A percentile compares a stretch with the other conserved stretches of the same genome.
Conservation (phyloP, 2,329 filamentous ascomycete species). For the Trichoderma brevicompactum region DNA sequence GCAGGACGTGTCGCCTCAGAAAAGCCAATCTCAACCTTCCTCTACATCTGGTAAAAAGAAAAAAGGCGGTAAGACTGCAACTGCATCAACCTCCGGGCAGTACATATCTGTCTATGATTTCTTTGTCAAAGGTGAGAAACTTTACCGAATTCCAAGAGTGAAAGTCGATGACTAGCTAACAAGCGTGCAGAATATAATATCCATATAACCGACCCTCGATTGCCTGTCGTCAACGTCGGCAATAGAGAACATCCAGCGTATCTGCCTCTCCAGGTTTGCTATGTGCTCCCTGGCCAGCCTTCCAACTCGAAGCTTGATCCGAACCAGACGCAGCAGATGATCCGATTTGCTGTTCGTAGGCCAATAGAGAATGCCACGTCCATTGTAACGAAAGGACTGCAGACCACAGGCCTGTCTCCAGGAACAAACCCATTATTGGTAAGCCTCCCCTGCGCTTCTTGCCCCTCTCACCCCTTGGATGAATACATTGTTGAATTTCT, state of each 20-base stretch:
- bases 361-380: slow-evolving; percentile 60
- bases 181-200: slow-evolving; percentile 42
- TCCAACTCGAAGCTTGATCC: slow-evolving; percentile 55
- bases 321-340: slow-evolving; percentile 61
- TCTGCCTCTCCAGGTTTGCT: slow-evolving; percentile 62
- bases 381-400: slow-evolving; percentile 56
- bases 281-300: slow-evolving; percentile 59
- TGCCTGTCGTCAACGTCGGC: slow-evolving; percentile 66
- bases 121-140: slow-evolving; percentile 48
- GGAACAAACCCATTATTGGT: slow-evolving; percentile 46
- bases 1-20: slow-evolving; percentile 37
- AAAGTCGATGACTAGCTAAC: background rate
- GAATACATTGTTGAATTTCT: too few species aligned
- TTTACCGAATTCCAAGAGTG: slow-evolving; percentile 4
- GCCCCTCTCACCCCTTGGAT: background rate
- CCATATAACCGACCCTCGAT: slow-evolving; percentile 40
- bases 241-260: slow-evolving; percentile 57
- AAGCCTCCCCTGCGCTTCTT: slow-evolving; percentile 30
- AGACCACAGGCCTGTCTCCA: slow-evolving; percentile 51
- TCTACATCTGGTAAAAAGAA: slow-evolving; percentile 16
- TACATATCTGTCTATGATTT: slow-evolving; percentile 59
- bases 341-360: slow-evolving; percentile 61
- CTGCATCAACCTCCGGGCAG: slow-evolving; percentile 37
- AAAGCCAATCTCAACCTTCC: slow-evolving; percentile 30
- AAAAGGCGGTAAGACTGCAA: slow-evolving; percentile 30